phyloP scores from a whole-genome alignment of 208 protist genomes.

The Leishmania lainsoni region DNA sequence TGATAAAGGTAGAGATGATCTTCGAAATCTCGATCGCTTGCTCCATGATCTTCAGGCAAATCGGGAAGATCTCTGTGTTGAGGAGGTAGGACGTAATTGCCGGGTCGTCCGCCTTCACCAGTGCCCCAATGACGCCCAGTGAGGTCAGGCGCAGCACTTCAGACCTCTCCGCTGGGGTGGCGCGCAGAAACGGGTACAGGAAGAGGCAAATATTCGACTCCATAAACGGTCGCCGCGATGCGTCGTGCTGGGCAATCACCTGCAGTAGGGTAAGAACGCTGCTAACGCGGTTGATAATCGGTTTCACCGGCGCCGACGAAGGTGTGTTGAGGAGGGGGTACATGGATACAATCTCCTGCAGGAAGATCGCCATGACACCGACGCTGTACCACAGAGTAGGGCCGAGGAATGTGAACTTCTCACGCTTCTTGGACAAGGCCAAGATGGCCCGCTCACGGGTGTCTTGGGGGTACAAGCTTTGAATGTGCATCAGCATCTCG shows the following conservation, averaged over 20 bases:
- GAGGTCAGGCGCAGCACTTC: slow-evolving; percentile 98
- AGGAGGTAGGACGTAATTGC: slow-evolving; percentile 97
- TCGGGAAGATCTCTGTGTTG: slow-evolving; percentile 98
- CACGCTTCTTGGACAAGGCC: slow-evolving; percentile 95
- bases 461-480: slow-evolving; percentile 72
- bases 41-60: slow-evolving; percentile 99
- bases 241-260: slow-evolving; percentile 97
- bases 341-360: slow-evolving; percentile 98
- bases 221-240: slow-evolving; percentile 97
- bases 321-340: slow-evolving; percentile 96
- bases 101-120: slow-evolving; percentile 95
- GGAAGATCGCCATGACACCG: slow-evolving; percentile 97
- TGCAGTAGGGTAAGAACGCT: slow-evolving; percentile 99
- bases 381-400: slow-evolving; percentile 98
- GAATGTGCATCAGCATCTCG: slow-evolving; percentile 46
- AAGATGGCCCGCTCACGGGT: slow-evolving; percentile 93
- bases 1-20: slow-evolving; percentile 99
- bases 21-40: slow-evolving; percentile 96
- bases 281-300: slow-evolving; percentile 95
- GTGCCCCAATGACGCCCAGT: slow-evolving; percentile 98
- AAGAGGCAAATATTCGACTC: slow-evolving; percentile 99
- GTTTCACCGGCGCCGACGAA: slow-evolving; percentile 49
- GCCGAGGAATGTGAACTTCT: slow-evolving; percentile 93
- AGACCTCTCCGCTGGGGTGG: slow-evolving; percentile 91
- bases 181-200: slow-evolving; percentile 99